phyloP scores from a whole-genome alignment of 1,284 basidiomycete genomes.

The Heliocybe sulcata region DNA sequence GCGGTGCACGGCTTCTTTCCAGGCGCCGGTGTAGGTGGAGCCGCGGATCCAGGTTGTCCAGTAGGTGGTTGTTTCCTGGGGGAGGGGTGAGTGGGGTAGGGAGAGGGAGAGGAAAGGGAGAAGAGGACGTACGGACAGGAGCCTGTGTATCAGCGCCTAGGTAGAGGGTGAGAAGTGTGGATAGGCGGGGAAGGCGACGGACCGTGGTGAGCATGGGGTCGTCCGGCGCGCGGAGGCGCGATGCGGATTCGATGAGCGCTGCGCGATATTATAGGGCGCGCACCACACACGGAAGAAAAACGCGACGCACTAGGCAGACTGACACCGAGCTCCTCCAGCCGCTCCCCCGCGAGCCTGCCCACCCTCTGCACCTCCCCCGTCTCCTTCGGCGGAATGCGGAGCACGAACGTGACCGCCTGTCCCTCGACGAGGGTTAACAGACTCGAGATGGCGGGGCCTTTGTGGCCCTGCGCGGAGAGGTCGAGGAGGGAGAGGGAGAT shows the following conservation, averaged over 20 bases:
- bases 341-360: slow-evolving; percentile 27
- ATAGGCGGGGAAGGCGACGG: slow-evolving; percentile 8
- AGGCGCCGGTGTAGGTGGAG: slow-evolving; percentile 83
- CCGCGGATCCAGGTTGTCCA: slow-evolving; percentile 83
- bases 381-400: slow-evolving; percentile 53
- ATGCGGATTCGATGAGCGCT: slow-evolving; percentile 42
- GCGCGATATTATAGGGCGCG: not conserved
- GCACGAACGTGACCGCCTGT: slow-evolving; percentile 78
- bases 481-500: slow-evolving; percentile 56
- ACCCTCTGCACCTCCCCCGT: slow-evolving; percentile 13
- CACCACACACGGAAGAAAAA: not conserved
- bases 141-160: too few species aligned
- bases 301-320: slow-evolving; percentile 35
- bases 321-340: slow-evolving; percentile 38
- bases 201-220: slow-evolving; percentile 64
- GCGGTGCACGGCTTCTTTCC: slow-evolving; percentile 87
- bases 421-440: slow-evolving; percentile 69
- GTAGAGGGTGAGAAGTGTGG: too few species aligned
- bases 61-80: slow-evolving; percentile 69
- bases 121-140: not conserved
- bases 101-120: not conserved
- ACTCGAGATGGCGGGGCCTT: slow-evolving; percentile 46
- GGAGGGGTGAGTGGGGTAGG: slow-evolving; percentile 2
- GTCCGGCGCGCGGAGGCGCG: slow-evolving; percentile 40
- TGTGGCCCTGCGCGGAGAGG: slow-evolving; percentile 57